Evolutionary conservation across 2,329 filamentous ascomycete species (phyloP).

Genomic region (Polytolypa hystricis): DNA sequence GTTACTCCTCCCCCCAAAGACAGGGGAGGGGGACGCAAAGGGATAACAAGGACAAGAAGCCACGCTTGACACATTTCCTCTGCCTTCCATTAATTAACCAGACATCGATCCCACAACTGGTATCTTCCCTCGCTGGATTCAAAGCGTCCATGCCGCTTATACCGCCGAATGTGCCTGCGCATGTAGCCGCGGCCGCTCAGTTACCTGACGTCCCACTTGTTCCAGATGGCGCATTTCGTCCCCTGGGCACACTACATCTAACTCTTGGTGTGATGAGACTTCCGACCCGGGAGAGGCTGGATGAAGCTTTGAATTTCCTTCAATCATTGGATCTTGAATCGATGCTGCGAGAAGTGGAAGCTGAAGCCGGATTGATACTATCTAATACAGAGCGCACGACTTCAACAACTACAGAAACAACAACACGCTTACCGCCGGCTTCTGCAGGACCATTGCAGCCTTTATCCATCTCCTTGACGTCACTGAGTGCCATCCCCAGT

Average conservation of each 20-base stretch:
- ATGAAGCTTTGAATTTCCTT: constrained; percentile 37
- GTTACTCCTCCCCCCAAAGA: not conserved
- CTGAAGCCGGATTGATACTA: constrained; percentile 20
- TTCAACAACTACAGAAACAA: not conserved
- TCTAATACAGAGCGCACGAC: not conserved
- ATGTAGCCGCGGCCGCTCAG: constrained; percentile 15
- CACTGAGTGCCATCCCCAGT: constrained; percentile 27
- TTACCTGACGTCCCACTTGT: constrained; percentile 36
- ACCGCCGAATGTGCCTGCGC: constrained; percentile 6
- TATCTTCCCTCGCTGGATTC: constrained; percentile 52
- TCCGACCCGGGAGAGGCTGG: constrained; percentile 37
- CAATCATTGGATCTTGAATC: constrained; percentile 33
- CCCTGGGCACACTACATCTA: constrained; percentile 69
- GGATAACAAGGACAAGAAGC: constrained; percentile 11
- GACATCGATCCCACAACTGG: constrained; percentile 52
- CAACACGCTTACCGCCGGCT: not conserved
- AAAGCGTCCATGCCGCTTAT: constrained; percentile 40
- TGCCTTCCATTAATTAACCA: constrained; percentile 51
- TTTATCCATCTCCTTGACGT: constrained; percentile 35
- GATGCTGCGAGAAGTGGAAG: constrained; percentile 26
- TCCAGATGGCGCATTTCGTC: constrained; percentile 58
- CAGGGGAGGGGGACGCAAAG: not conserved
- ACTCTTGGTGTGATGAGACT: constrained; percentile 82
- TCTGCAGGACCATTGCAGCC: constrained; percentile 13
- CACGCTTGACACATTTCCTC: constrained; percentile 35